phyloP scores from a whole-genome alignment of 2,329 filamentous ascomycete genomes.

The Trichoderma oligosporum region DNA sequence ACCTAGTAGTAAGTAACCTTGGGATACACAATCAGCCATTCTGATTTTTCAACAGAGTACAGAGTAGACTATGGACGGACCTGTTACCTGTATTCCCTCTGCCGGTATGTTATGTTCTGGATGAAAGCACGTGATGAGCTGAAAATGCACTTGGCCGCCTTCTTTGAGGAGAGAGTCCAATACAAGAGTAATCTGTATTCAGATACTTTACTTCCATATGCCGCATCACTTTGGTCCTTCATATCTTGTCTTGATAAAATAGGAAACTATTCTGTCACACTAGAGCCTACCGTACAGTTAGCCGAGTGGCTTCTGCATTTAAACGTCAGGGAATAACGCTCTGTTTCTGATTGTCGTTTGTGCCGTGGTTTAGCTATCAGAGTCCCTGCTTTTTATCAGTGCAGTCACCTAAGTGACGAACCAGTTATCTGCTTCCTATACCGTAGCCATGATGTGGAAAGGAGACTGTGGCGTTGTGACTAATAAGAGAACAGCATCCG shows the following conservation, averaged over 20 bases:
- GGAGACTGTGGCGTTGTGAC: neutral
- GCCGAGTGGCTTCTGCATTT: neutral
- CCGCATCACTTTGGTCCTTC: too few relatives aligned
- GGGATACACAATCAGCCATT: neutral
- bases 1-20: neutral
- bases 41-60: neutral
- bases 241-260: too few relatives aligned
- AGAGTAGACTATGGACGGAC: neutral
- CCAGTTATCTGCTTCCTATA: neutral
- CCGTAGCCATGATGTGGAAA: neutral
- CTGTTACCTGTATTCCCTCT: neutral
- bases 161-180: too few relatives aligned
- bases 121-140: slow-evolving; percentile 12
- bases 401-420: too few relatives aligned
- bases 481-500: neutral
- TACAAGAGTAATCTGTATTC: neutral
- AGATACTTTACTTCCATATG: neutral
- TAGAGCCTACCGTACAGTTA: too few relatives aligned
- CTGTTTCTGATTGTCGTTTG: neutral
- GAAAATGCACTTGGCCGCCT: slow-evolving; percentile 10
- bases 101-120: neutral
- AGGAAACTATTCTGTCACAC: neutral
- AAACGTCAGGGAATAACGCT: neutral
- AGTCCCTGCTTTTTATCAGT: neutral
- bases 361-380: neutral